Evolutionary conservation across 2,329 filamentous ascomycete species (phyloP).

Genomic region (Teratosphaeria gauchensis): DNA sequence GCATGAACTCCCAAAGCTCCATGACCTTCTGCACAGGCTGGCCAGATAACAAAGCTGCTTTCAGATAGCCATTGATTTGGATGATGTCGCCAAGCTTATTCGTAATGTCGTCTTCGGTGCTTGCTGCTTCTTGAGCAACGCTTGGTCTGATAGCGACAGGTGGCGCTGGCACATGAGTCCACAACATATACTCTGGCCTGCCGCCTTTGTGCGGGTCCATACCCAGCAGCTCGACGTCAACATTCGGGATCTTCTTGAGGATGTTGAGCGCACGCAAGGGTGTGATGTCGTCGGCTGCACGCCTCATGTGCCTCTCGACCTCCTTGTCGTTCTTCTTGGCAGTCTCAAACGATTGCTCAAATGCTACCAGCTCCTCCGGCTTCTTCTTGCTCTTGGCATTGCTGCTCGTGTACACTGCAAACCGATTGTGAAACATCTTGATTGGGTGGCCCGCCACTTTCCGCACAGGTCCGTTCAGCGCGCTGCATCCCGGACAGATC

Average conservation of each 20-base stretch:
- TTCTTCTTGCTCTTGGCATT: slow-evolving; percentile 75
- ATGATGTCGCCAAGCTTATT: slow-evolving; percentile 96
- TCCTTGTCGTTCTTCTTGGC: slow-evolving; percentile 71
- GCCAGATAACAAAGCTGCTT: slow-evolving; percentile 71
- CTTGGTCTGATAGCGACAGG: slow-evolving; percentile 91
- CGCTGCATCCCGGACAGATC: slow-evolving; percentile 67
- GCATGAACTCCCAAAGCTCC: slow-evolving; percentile 97
- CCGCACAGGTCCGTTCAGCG: slow-evolving; percentile 81
- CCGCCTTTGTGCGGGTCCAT: slow-evolving; percentile 71
- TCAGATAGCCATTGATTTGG: slow-evolving; percentile 79
- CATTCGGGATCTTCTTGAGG: slow-evolving; percentile 75
- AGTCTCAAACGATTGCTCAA: slow-evolving; percentile 74
- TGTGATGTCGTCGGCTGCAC: slow-evolving; percentile 90
- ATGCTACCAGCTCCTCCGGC: slow-evolving; percentile 71
- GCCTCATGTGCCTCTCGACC: slow-evolving; percentile 80
- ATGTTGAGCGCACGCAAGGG: slow-evolving; percentile 80
- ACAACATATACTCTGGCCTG: slow-evolving; percentile 91
- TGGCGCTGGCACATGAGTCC: slow-evolving; percentile 90
- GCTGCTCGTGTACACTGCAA: slow-evolving; percentile 76
- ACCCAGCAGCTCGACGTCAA: slow-evolving; percentile 84
- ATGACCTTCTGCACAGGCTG: slow-evolving; percentile 82
- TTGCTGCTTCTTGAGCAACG: slow-evolving; percentile 84
- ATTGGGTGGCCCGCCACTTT: slow-evolving; percentile 74
- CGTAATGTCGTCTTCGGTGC: slow-evolving; percentile 92
- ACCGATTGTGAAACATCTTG: slow-evolving; percentile 92